Evolutionary conservation across 2,329 filamentous ascomycete species (phyloP), one percentile per base, ranked within the genome.

Genomic region (Byssoonygena ceratinophila): DNA sequence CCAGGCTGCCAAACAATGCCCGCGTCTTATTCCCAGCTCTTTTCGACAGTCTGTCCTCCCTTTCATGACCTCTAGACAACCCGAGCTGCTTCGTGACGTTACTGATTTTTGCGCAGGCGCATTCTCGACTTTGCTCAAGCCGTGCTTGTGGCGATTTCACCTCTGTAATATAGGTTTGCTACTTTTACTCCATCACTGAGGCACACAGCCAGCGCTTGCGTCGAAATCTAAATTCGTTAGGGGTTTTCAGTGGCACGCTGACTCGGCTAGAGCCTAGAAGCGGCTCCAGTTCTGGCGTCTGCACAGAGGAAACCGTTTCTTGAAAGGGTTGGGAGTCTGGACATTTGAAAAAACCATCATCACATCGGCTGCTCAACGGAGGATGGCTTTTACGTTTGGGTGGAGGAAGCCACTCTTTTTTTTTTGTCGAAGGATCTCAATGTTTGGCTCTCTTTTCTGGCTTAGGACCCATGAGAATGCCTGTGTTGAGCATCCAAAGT

Each of bases 111-210:
- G 23, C 43, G 16, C 25, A 31, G 43, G 43, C 23, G 43, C 27
- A 4, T 7, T 23, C n/a, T 31, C 25, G 1, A 18, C n/a, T 31
- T n/a, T 16, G 43, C 23, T 14, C 16, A n/a, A 45, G 16, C 36
- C 20, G 36, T 40, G 3, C 6, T 4, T 22, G 18, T 11, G 16
- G 36, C 16, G 14, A 5, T 20, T 20, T 40, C 36, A 31, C 14
- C 9, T 45, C 25, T 45, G 23, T 45, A 31, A 47, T 25, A 47
- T 36, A 47, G 45, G 45, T 23, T 37, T 36, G 45, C 18, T 18
- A 18, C 31, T 22, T 18, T 47, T 37, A 36, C 31, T 47, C 4
- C 12, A 25, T 34, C 14, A n/a, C 20, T 47, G 37, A 36, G 18
- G 22, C 27, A 25, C 31, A 32, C n/a, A n/a, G n/a, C n/a, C n/a